Evolutionary conservation across 2,329 filamentous ascomycete genomes (phyloP), one percentile per base, ranked within the genome.

Genomic region (Bipolaris cookei): DNA sequence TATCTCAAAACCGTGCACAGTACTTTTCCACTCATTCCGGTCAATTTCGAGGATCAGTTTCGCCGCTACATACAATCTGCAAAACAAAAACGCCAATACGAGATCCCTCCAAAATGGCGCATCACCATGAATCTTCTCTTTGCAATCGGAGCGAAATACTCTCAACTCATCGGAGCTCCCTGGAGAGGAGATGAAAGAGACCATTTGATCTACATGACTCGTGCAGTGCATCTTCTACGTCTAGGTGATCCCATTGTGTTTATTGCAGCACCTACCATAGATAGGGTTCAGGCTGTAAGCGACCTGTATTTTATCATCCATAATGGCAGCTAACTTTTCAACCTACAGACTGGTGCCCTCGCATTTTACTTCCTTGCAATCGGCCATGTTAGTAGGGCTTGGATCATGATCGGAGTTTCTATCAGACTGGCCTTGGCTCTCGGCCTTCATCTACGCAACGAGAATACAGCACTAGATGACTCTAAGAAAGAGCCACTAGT

Each of bases 51-150:
- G 6, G 58, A 61, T 8, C 62, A 71, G 8, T 62, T 67, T 28
- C 64, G 59, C 34, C 60, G 56, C 20, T 71, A 64, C 25, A 47
- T 60, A 6, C 41, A 46, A 21, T 46, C 57, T 23, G 18, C 56
- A 1, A 58, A 37, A 10, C 46, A 57, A 4, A 34, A 58, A 37
- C 38, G 35, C 23, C 54, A 59, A 2, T 64, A 64, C 18, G 18
- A 47, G 2, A 47, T 69, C 1, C 59, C 54, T 1, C 25, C 38
- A 10, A 61, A 54, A 45, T 79, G 76, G 77, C 69, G 71, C 3
- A 75, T 75, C 3, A 71, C 76, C 3, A 46, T 80, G 55, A 79
- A 80, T 44, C 43, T 80, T 11, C 63, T 80, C 1, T 78, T 80
- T 37, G 78, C 78, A 10, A 76, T 80, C n/a, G 76, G 75, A 5